Conservation (phyloP, 192 early-diverging fungal genomes). For the Chytriomyces confervae region DNA sequence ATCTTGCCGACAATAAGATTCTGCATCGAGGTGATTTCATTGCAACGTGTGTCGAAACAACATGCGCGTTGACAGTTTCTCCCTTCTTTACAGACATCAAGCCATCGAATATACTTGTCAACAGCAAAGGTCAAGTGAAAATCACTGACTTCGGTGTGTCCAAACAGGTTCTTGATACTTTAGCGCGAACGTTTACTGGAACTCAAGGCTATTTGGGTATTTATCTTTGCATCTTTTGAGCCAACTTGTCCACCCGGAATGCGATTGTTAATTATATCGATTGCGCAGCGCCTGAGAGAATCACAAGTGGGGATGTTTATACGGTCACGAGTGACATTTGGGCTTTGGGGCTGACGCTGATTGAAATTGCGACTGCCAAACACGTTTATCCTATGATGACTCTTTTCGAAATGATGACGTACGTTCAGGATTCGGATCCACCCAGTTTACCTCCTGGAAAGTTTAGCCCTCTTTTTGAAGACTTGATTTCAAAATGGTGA, state of each 20-base stretch:
- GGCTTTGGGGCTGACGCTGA: conserved; percentile 87
- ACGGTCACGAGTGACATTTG: conserved; percentile 95
- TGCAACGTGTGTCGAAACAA: not conserved
- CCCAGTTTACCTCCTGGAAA: conserved; percentile 73
- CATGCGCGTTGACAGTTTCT: not conserved
- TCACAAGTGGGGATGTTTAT: conserved; percentile 78
- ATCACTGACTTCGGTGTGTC: conserved; percentile 98
- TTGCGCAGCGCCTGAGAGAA: conserved; percentile 78
- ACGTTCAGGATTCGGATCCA: conserved; percentile 88
- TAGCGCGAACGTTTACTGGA: conserved; percentile 95
- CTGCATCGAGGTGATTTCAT: conserved; percentile 84
- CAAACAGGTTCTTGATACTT: conserved; percentile 84
- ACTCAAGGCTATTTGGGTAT: conserved; percentile 95
- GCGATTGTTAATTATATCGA: not conserved
- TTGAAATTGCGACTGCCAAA: conserved; percentile 91
- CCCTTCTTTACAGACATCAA: conserved; percentile 79
- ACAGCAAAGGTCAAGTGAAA: conserved; percentile 88
- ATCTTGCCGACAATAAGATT: conserved; percentile 83
- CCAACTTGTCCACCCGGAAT: too few relatives aligned
- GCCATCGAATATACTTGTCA: conserved; percentile 96
- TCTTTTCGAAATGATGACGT: conserved; percentile 88
- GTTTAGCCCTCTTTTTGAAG: conserved; percentile 73
- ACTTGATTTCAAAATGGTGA: conserved; percentile 70
- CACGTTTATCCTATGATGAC: conserved; percentile 85
- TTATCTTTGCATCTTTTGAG: not conserved